phyloP scores from a whole-genome alignment of 257 asterid genomes.

The Scutellaria galericulata region DNA sequence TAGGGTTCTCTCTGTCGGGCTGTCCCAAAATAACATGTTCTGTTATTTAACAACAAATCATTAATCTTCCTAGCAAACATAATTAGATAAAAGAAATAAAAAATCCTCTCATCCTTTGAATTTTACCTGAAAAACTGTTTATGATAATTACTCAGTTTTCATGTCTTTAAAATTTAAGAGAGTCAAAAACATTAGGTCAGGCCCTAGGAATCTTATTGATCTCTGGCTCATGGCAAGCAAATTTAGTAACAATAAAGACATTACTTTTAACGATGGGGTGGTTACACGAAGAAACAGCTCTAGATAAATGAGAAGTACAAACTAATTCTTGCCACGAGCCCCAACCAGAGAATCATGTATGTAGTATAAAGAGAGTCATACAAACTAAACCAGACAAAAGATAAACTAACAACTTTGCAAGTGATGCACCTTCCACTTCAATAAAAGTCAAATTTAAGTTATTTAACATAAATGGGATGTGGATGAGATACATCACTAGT shows the following conservation, averaged over 20 bases:
- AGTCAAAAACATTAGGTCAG: background rate
- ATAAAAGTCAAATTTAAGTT: background rate
- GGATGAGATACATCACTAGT: background rate
- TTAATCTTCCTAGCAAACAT: background rate
- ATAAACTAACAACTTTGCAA: background rate
- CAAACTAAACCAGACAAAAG: background rate
- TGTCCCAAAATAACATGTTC: background rate
- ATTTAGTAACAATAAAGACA: background rate
- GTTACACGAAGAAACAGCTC: background rate
- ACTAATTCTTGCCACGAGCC: background rate
- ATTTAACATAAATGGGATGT: background rate
- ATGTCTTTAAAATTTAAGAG: background rate
- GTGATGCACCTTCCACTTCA: constrained; percentile 1
- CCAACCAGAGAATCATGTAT: background rate
- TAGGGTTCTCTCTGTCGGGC: background rate
- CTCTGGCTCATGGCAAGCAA: background rate
- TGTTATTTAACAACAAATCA: background rate
- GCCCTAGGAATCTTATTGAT: background rate
- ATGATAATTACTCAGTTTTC: background rate
- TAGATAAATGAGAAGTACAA: background rate
- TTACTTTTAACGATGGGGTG: background rate
- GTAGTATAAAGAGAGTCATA: background rate
- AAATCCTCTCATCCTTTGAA: background rate
- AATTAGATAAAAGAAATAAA: background rate
- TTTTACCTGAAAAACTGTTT: background rate